Evolutionary conservation across 2,329 filamentous ascomycete species (phyloP), one percentile per base, ranked within the genome.

Genomic region (Arthrobotrys musiformis): DNA sequence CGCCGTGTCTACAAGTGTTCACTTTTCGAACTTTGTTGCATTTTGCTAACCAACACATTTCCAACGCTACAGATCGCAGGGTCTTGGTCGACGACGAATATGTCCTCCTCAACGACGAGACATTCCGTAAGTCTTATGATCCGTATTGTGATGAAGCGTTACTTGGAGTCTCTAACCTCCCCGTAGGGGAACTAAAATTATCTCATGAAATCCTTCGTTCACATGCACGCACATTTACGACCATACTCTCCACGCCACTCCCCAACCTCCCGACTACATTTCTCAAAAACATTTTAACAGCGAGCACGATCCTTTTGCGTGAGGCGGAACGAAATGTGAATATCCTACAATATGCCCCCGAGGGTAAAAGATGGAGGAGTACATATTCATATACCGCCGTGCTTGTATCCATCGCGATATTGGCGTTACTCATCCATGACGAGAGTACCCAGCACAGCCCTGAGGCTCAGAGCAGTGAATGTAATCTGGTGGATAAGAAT

Each of bases 241-340:
- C 9, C 7, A 8, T 69, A 4, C 35, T 75, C 1, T 54, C 62
- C 0, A 24, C 11, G 1, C 42, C 52, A 8, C 48, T 58, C 13
- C 22, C 0, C 1, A 13, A 46, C 3, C 30, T 56, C 52, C 28
- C 33, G 22, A 26, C 42, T 2, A 35, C 58, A 22, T 40, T 52
- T 26, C 44, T 66, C 19, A 67, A 28, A 19, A 33, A 37, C n/a
- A 19, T 30, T n/a, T 33, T 62, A 4, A 33, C 63, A 33, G 40
- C 73, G 1, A 58, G 58, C 6, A 62, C 66, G n/a, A 15, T 62
- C 13, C 58, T 77, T 7, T 28, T 77, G 6, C 54, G 52, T 61
- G 58, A 70, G 33, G 73, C 73, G n/a, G 73, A 77, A 15, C 22
- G 61, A 48, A 70, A 77, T n/a, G 60, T 77, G 2, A 77, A 77